Base-by-base conservation (phyloP, 768 basidiomycete genomes). In the Serendipita vermifera region DNA sequence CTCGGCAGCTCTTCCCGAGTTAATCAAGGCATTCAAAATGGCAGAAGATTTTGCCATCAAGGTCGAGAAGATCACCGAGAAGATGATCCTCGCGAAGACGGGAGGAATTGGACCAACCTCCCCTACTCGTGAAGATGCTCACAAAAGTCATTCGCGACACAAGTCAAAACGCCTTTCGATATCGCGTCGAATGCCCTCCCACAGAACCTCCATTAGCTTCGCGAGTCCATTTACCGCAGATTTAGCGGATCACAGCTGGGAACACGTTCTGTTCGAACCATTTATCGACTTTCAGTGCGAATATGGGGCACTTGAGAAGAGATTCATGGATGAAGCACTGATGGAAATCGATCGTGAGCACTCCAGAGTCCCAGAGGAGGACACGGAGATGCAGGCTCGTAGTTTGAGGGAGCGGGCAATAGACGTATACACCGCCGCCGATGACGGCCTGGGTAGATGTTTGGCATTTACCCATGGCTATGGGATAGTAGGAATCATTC, bases 211-310 rank as follows among this genome's bases (percentile, higher is more conserved):
- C 11, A 57, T 54, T 17, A 22, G 40, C 6, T 36, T 24, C 31
- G 59, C 57, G 33, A 35, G 56, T n/a, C n/a, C n/a, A n/a, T 43
- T 60, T 14, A 54, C 64, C 11, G 55, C 64, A 17, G 74, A 76
- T 40, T 69, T 67, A 29, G 66, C 77, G 61, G 82, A 83, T 57
- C 14, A 33, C 55, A 53, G 60, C 17, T 98, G 96, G 96, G 91
- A 97, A 63, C 83, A 83, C 56, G 83, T 85, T 53, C 72, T 99
- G 14, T 96, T 92, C 66, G 91, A 93, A 65, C 90, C 94, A 2
- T 98, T 97, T 71, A 75, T 94, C 24, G 87, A 93, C 62, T 84
- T 85, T 59, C 94, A 98, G 62, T 73, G 80, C 15, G 85, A 93
- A 56, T 97, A 97, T 67, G 78, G 79, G 0, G 70, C 75, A 1